phyloP scores from a whole-genome alignment of 768 basidiomycete genomes.

The Boletus sensibilis region DNA sequence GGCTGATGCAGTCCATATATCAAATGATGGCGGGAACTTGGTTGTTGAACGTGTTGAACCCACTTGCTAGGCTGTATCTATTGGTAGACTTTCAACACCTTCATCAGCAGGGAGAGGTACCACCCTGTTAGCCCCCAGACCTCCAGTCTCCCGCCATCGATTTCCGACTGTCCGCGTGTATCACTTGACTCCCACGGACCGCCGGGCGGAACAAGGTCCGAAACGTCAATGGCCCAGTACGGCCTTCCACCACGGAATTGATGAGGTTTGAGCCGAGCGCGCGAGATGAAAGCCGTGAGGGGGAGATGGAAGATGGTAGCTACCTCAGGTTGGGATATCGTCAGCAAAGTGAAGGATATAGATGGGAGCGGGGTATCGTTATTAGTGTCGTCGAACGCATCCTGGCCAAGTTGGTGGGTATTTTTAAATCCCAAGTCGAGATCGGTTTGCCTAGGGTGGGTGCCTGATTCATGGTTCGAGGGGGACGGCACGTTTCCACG shows the following conservation, averaged over 20 bases:
- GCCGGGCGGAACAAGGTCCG: constrained; percentile 45
- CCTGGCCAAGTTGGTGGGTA: background rate
- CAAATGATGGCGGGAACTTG: background rate
- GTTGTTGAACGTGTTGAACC: background rate
- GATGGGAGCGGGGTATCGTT: constrained; percentile 56
- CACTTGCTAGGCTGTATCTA: constrained; percentile 14
- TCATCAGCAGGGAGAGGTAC: constrained; percentile 70
- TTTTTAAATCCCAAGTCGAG: background rate
- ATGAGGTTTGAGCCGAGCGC: constrained; percentile 46
- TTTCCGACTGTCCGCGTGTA: constrained; percentile 38
- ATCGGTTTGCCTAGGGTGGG: constrained; percentile 2
- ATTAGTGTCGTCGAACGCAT: background rate
- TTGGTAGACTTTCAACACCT: constrained; percentile 47
- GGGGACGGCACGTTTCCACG: background rate
- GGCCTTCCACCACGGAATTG: constrained; percentile 53
- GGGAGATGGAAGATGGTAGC: constrained; percentile 72
- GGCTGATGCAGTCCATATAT: background rate
- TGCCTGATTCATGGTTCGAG: background rate
- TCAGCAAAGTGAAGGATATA: constrained; percentile 50
- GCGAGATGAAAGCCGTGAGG: constrained; percentile 47
- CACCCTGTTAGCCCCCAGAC: constrained; percentile 86
- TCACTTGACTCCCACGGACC: constrained; percentile 33
- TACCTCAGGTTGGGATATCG: constrained; percentile 62
- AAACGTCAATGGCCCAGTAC: constrained; percentile 69
- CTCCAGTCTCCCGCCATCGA: constrained; percentile 53